Evolutionary conservation across 768 basidiomycete species (phyloP).

Genomic region (Polyporus arcularius): DNA sequence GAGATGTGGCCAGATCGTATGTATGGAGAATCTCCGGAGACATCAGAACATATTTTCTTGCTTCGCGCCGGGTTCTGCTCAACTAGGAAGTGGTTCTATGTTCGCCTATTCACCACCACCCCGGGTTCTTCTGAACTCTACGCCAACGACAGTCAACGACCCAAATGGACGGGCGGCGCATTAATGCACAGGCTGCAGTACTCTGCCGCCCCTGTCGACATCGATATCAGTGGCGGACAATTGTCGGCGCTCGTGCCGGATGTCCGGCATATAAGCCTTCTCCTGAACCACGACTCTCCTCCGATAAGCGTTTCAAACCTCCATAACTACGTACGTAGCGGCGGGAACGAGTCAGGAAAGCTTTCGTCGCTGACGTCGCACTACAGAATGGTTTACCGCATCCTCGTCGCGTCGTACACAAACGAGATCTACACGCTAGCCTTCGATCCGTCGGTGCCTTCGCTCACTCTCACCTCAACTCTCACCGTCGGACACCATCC

Average conservation of each 20-base stretch:
- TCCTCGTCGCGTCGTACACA: slow-evolving; percentile 68
- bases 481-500: slow-evolving; percentile 61
- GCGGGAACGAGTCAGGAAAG: background rate
- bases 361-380: background rate
- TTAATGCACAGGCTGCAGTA: background rate
- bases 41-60: background rate
- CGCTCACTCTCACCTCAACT: slow-evolving; percentile 46
- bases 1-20: background rate
- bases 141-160: background rate
- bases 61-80: slow-evolving; percentile 16
- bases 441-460: slow-evolving; percentile 55
- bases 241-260: slow-evolving; percentile 14
- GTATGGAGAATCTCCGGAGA: slow-evolving; percentile 15
- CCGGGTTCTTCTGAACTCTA: background rate
- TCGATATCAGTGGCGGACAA: slow-evolving; percentile 24
- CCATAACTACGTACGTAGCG: background rate
- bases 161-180: background rate
- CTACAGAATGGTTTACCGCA: slow-evolving; percentile 34
- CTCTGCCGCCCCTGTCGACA: slow-evolving; percentile 3
- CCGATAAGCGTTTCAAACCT: slow-evolving; percentile 11
- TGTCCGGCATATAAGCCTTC: slow-evolving; percentile 14
- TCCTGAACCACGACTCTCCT: background rate
- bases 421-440: slow-evolving; percentile 60
- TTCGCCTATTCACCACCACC: background rate
- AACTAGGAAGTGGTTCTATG: slow-evolving; percentile 16